Percentiles rank a stretch among this genome's conserved stretches.
Evolutionary conservation across 345 rosid genomes (phyloP).

Genomic region (Ricinus communis): DNA sequence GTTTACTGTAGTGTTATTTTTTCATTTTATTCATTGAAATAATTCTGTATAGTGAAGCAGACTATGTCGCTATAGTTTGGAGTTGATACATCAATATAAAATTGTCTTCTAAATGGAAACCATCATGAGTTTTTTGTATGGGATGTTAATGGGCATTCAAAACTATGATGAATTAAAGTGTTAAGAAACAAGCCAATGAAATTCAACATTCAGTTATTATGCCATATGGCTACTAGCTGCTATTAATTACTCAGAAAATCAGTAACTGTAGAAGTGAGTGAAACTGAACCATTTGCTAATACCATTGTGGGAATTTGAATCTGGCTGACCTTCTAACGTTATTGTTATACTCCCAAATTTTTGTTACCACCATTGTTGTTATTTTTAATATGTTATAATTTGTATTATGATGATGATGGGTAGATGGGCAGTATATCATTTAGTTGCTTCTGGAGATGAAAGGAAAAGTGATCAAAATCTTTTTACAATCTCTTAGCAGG

Average conservation of each 20-base stretch:
- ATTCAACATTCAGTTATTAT: too few species aligned
- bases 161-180: too few species aligned
- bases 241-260: not conserved
- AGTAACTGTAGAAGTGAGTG: not conserved
- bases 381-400: not conserved
- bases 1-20: too few species aligned
- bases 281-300: not conserved
- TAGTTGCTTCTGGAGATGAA: not conserved
- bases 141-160: too few species aligned
- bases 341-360: not conserved
- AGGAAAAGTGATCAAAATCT: conserved; percentile 16
- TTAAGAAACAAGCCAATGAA: too few species aligned
- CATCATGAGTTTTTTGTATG: too few species aligned
- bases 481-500: conserved; percentile 36
- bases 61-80: not conserved
- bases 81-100: too few species aligned
- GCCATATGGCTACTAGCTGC: too few species aligned
- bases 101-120: too few species aligned
- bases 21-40: not conserved
- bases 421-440: not conserved
- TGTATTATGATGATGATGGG: not conserved
- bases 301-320: too few species aligned
- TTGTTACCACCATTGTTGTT: conserved; percentile 4
- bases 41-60: not conserved
- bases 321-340: too few species aligned